Percentiles rank a stretch among this genome's conserved stretches.
phyloP scores from a whole-genome alignment of 257 asterid species.

The Primulina huaijiensis region DNA sequence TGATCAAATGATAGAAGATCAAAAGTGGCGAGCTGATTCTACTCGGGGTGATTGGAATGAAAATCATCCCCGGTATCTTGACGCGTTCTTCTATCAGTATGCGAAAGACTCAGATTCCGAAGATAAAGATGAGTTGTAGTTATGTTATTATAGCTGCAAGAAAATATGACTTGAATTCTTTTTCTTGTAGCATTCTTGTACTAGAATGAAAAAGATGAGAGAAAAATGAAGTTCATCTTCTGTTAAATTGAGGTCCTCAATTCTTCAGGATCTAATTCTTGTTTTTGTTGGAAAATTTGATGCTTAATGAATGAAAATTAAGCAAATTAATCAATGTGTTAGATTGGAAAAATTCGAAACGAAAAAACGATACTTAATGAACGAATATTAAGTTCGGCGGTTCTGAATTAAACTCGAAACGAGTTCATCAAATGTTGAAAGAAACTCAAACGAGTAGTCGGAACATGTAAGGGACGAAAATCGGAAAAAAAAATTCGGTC shows the following conservation, averaged over 20 bases:
- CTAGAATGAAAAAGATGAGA: background rate
- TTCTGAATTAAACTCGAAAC: no score
- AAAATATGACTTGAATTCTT: background rate
- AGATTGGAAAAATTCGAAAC: no score
- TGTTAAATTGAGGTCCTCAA: background rate
- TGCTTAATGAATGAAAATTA: no score
- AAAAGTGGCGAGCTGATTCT: conserved; percentile 48
- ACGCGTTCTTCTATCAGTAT: conserved; percentile 45
- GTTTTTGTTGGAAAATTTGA: no score
- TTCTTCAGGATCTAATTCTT: background rate
- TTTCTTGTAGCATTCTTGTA: background rate
- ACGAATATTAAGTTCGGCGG: no score
- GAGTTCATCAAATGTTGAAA: no score
- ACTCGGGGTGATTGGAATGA: conserved; percentile 46
- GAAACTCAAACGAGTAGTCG: no score
- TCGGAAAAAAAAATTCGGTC: no score
- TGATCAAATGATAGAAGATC: conserved; percentile 56
- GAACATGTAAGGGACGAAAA: no score
- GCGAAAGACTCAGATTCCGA: conserved; percentile 40
- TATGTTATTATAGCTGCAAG: conserved; percentile 6
- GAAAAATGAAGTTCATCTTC: background rate
- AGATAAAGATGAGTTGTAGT: conserved; percentile 29
- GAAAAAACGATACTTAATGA: no score
- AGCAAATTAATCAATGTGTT: no score
- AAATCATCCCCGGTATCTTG: conserved; percentile 48